Evolutionary conservation across 1,139 yeast species (phyloP), one percentile per base, ranked within the genome.

Genomic region (Pichia sp.): DNA sequence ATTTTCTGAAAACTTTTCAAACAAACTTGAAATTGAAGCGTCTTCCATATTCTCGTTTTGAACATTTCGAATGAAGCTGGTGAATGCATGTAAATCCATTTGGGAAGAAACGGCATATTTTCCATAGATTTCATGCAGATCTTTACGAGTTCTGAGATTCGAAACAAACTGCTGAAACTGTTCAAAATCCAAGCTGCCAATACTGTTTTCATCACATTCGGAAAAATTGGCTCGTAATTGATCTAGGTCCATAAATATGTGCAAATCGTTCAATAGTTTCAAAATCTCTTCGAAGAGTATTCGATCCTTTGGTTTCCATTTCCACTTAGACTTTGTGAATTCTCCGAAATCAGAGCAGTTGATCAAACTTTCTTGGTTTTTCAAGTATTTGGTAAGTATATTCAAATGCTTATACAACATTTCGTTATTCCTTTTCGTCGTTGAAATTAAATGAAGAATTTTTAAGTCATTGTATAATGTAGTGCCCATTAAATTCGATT

Each of bases 81-180:
- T 50, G 48, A 86, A 79, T 5, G 60, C 65, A 0, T 58, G 60
- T 33, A 66, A 59, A 4, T 57, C 48, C 62, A 77, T 58, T 44
- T 36, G 39, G 9, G 33, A 41, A 28, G 42, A 31, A 10, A 26
- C 23, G 16, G 53, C 49, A 1, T 44, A 23, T 0, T 52, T 46
- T 1, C 59, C 51, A 61, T 75, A 80, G 2, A 81, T 60, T 0
- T 43, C 49, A 2, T 52, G 53, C 4, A 81, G 58, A 45, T 81
- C 87, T 1, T 65, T 66, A 47, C 94, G 73, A 54, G 57, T 56
- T 49, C 72, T 72, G 40, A 75, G 57, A 27, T 64, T 62, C 31
- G 77, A 72, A 2, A 90, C 90, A 61, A 88, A 86, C 29, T 62
- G 60, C 57, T 84, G 82, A 61, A 90, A 90, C 54, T 85, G 87